A percentile compares a stretch with the other conserved stretches of the same genome.
Conservation (phyloP, 225 moss, liverwort and hornwort genomes). For the Marchantia polymorpha region DNA sequence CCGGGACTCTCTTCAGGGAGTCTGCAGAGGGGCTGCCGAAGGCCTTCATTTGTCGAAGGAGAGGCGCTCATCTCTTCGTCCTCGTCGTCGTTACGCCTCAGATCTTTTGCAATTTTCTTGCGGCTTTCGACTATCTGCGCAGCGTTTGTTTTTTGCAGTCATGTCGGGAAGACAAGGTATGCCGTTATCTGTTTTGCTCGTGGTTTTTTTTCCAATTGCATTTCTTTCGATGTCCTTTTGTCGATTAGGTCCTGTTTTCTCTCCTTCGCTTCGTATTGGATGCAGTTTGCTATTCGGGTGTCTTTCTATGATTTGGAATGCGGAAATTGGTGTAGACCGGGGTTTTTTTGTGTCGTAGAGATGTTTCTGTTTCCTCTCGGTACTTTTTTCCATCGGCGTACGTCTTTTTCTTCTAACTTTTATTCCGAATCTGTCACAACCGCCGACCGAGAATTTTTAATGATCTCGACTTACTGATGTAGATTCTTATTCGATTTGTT, state of each 20-base stretch:
- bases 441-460: no score
- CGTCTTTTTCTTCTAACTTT: not conserved
- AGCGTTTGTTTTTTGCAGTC: not conserved
- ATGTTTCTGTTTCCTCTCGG: not conserved
- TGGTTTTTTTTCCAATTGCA: not conserved
- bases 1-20: not conserved
- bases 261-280: not conserved
- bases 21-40: not conserved
- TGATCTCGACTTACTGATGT: no score
- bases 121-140: not conserved
- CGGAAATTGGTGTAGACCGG: no score
- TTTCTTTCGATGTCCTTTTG: not conserved
- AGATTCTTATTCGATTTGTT: no score
- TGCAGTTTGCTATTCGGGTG: not conserved
- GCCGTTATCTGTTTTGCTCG: not conserved
- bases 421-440: no score
- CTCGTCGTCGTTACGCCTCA: not conserved
- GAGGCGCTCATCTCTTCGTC: not conserved
- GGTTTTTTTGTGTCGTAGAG: no score
- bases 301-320: not conserved
- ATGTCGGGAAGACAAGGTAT: conserved; percentile 23
- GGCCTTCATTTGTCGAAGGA: not conserved
- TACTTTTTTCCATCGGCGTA: not conserved
- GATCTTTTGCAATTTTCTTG: not conserved
- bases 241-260: not conserved